Evolutionary conservation across 140 eudicot species (phyloP), one percentile per base, ranked within the genome.

Genomic region (Senecio squalidus): DNA sequence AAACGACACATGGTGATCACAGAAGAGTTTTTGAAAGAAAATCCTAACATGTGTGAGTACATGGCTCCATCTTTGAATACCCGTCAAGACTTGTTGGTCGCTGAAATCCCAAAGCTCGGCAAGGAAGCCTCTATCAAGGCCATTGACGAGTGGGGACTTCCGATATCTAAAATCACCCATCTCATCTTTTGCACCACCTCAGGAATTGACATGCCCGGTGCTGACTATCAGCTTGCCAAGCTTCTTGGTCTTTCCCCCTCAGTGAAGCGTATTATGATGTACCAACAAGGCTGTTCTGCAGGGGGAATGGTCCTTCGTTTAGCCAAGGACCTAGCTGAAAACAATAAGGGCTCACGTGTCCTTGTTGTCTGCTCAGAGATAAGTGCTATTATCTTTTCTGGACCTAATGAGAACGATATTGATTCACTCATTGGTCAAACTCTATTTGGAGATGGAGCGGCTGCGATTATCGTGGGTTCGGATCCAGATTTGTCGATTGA

Each of bases 151-250:
- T 50, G 70, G 70, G 60, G 60, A 64, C 60, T 64, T 41, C 60
- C 52, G 23, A 64, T 0, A 64, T 64, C 70, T 4, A 50, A 38
- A 8, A 64, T 64, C 18, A 64, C 70, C 20, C 70, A 64, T 43
- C 60, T 64, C 52, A 50, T 64, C 52, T 64, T 64, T 24, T 64
- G 58, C 69, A 62, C 69, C 23, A 62, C 58, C 0, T 9, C 69
- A 1, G 47, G 69, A 5, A 16, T 30, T 9, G 58, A 31, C 48
- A 62, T 48, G 34, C 69, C 69, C 0, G 69, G 69, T 62, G 58
- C 69, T n/a, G 69, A 62, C 69, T 62, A 46, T 20, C 57, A 62
- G 5, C 41, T 62, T 45, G 11, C 57, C 44, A 62, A 44, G 30
- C 55, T 62, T 1, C 68, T 62, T 7, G 55, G 57, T 11, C 68